Base-by-base conservation (phyloP, 1,284 basidiomycete genomes). In the Mycosarcoma mackinlayi region DNA sequence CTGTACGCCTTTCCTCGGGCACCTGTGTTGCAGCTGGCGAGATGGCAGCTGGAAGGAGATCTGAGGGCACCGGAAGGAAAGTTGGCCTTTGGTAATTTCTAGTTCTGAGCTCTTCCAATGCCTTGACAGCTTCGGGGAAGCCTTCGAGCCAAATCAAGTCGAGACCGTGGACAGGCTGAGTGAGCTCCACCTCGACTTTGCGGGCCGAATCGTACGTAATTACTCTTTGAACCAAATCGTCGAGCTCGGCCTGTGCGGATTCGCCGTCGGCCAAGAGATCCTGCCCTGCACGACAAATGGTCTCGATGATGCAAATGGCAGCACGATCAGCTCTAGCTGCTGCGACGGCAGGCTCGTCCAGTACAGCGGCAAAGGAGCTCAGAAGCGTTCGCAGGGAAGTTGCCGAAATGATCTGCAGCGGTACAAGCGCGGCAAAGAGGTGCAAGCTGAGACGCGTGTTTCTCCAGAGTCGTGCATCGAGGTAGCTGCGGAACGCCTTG, bases 301-400 rank as follows among this genome's bases (percentile, higher is more conserved):
- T 92, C 81, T 96, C 93, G 7, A 89, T 90, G 18, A 93, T 92
- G 83, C 92, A 93, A 19, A 93, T 84, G 1, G 91, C 91, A 0
- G 92, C 92, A 44, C 89, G 87, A 81, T 93, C 91, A 0, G 91
- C 92, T 18, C 94, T 87, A 28, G 89, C 89, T 65, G 92, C 89
- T 6, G 92, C 92, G 2, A 93, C 92, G 42, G 91, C 92, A 67
- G 94, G 92, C 80, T 95, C 93, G 71, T 93, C 91, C 24, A 96
- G 84, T 3, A 95, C 93, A 0, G 89, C 87, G 3, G 90, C 89
- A 73, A 95, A 92, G 0, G 92, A 90, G 63, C 89, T 88, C 24
- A 95, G 86, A 11, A 94, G 87, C 7, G 88, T 86, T 41, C 90
- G 85, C 85, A 96, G 87, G 4, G 92, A 93, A 14, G 88, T 86